A percentile compares a stretch with the other conserved stretches of the same genome.
These are phyloP conservation scores for Aspergillus steynii DNA, from an alignment of 495 filamentous ascomycete genomes.

Conservation along the genomic window DNA sequence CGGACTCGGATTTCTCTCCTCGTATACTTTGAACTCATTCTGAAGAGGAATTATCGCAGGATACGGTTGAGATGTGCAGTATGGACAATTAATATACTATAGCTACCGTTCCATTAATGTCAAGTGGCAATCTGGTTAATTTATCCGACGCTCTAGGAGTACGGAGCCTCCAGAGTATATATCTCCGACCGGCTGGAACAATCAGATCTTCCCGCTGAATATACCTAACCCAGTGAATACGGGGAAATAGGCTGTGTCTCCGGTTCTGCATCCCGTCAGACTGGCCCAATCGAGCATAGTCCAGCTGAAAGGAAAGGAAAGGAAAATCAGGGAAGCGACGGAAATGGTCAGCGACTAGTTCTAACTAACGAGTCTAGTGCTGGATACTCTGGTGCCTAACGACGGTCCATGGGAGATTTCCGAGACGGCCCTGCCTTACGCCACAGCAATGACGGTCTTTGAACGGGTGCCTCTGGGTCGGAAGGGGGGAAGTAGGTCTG, in stretches of 20 bases:
- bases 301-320: neutral
- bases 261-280: neutral
- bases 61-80: too few relatives aligned
- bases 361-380: neutral
- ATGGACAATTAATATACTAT: too few relatives aligned
- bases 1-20: conserved; percentile 13
- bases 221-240: too few relatives aligned
- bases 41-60: too few relatives aligned
- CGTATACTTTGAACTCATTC: too few relatives aligned
- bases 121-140: neutral
- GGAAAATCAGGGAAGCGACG: neutral
- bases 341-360: neutral
- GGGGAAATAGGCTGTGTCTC: neutral
- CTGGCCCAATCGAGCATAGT: neutral
- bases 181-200: neutral
- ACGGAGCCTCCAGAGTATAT: too few relatives aligned
- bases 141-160: too few relatives aligned
- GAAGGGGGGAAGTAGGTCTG: neutral
- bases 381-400: conserved; percentile 23
- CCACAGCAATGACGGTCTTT: too few relatives aligned
- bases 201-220: neutral
- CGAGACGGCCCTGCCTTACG: conserved; percentile 1
- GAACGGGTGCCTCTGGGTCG: too few relatives aligned
- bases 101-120: neutral
- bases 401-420: conserved; percentile 4